Base-by-base conservation (phyloP, 495 filamentous ascomycete genomes). In the Articulospora tetracladia region DNA sequence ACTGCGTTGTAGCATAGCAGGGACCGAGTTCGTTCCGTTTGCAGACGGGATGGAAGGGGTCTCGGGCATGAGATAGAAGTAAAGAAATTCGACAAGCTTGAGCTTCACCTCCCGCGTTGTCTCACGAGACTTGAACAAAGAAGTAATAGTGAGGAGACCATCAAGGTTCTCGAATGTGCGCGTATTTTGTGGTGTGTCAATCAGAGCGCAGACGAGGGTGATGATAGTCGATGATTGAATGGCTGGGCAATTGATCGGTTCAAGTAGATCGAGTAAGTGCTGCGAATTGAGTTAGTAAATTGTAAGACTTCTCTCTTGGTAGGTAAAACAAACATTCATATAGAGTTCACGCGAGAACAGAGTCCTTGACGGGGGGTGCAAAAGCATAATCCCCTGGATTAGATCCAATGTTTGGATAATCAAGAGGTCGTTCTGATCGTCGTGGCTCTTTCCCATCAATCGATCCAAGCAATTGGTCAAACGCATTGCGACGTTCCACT, bases 31-130 rank as follows among this genome's bases (percentile, higher is more conserved):
- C 3, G 62, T 69, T 3, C 53, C 57, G 34, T 68, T 75, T 34
- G 76, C 74, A 56, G 69, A 71, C 51, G 79, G 68, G 67, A 79
- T 76, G 20, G 81, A 79, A 19, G 89, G 84, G 1, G 81, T 85
- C 73, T 98, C 94, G 27, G 93, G 92, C 86, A 97, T 97, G 51
- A 98, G 84, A 72, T 98, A 98, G 74, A 97, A 97, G 74, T 98
- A 68, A 4, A 98, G 75, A 70, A 98, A 97, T 69, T 98, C 94
- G 59, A 97, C 86, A 11, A 96, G 81, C 66, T 93, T 92, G 64
- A 96, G 83, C 72, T 95, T 97, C 58, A 98, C 93, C 62, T 93
- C 90, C 56, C 90, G 82, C 15, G 83, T 83, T 3, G 92, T 97
- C 64, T 84, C 81, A 34, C 89, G 85, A 60, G 82, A 84, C 71